A percentile compares a stretch with the other conserved stretches of the same genome.
phyloP scores from a whole-genome alignment of 345 rosid genomes.

The Theobroma cacao region DNA sequence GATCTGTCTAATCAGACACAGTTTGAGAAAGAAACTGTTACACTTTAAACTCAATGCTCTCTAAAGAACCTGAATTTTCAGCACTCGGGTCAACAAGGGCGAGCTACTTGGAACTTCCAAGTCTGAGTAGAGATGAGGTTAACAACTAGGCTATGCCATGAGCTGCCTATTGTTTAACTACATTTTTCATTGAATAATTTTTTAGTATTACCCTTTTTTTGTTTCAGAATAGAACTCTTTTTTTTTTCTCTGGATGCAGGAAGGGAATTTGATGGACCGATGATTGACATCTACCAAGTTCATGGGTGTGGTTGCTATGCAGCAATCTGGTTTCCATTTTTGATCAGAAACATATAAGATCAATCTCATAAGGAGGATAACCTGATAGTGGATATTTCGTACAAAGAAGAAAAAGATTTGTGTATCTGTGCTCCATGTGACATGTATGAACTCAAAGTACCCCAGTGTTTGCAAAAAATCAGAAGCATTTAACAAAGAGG shows the following conservation, averaged over 20 bases:
- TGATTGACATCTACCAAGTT: neutral
- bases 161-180: neutral
- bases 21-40: neutral
- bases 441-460: constrained; percentile 6
- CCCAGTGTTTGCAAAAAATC: constrained; percentile 22
- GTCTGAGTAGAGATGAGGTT: no score
- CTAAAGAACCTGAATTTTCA: neutral
- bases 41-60: neutral
- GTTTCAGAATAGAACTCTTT: neutral
- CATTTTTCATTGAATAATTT: neutral
- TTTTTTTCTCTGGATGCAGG: neutral
- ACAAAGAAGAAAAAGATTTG: constrained; percentile 19
- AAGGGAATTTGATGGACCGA: neutral
- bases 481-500: constrained; percentile 10
- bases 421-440: constrained; percentile 34
- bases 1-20: neutral
- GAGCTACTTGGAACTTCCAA: neutral
- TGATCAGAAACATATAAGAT: constrained; percentile 23
- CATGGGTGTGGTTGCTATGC: constrained; percentile 18
- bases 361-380: constrained; percentile 20
- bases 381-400: constrained; percentile 20
- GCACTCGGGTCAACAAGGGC: neutral
- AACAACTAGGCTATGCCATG: no score
- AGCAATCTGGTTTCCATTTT: constrained; percentile 26
- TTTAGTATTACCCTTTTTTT: no score